Evolutionary conservation across 2,329 filamentous ascomycete species (phyloP).

Genomic region (Colletotrichum sublineola): DNA sequence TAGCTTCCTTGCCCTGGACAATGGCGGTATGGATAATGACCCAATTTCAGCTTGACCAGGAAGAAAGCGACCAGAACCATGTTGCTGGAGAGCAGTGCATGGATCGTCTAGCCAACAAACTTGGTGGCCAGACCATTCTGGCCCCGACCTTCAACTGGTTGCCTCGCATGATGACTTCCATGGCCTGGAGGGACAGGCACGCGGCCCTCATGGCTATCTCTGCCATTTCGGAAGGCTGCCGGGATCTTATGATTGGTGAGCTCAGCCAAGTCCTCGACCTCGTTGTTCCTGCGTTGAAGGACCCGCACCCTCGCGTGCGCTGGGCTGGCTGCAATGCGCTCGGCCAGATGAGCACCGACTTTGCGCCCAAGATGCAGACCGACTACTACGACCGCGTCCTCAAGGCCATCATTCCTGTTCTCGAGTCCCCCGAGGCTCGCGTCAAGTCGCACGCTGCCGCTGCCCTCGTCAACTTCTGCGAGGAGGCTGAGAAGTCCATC

Average conservation of each 20-base stretch:
- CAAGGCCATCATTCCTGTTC: constrained; percentile 90
- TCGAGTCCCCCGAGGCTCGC: constrained; percentile 89
- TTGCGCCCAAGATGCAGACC: constrained; percentile 97
- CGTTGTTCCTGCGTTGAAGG: constrained; percentile 91
- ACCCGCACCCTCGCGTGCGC: constrained; percentile 92
- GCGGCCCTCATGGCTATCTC: constrained; percentile 99
- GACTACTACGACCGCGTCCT: constrained; percentile 92
- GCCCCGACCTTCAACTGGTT: constrained; percentile 97
- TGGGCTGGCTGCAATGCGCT: constrained; percentile 98
- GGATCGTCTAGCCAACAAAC: constrained; percentile 96
- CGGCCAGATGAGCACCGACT: constrained; percentile 99
- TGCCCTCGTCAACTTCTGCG: constrained; percentile 98
- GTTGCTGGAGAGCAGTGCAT: constrained; percentile 98
- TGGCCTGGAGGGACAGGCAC: constrained; percentile 94
- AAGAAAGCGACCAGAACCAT: constrained; percentile 97
- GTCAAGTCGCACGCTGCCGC: constrained; percentile 98
- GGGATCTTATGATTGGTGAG: constrained; percentile 95
- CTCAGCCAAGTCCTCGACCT: constrained; percentile 93
- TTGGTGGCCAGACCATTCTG: constrained; percentile 92
- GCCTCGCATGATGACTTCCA: constrained; percentile 96
- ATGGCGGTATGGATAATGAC: constrained; percentile 46
- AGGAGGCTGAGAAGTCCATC: constrained; percentile 93
- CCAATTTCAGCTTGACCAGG: constrained; percentile 79
- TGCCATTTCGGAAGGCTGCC: constrained; percentile 96
- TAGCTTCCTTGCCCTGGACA: constrained; percentile 42